Evolutionary conservation across 2,329 filamentous ascomycete species (phyloP), one percentile per base, ranked within the genome.

Genomic region (Claviceps capensis): DNA sequence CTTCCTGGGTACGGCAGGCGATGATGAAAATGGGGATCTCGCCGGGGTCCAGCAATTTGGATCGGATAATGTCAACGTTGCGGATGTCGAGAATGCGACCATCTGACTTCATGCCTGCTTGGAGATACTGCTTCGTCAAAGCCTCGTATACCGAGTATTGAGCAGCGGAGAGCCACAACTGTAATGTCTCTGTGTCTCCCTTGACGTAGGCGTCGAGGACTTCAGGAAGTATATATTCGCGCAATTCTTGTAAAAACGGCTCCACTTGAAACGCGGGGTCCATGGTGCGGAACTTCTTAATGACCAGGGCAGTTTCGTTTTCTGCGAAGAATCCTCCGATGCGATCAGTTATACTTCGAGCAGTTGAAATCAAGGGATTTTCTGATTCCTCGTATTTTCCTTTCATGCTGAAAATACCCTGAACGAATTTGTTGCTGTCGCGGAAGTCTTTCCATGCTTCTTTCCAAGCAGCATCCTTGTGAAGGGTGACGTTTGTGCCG

Each of bases 181-280:
- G 95, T 51, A 98, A 75, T 0, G 87, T 91, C 66, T 91, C 87
- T 11, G 85, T 78, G 61, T 98, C 93, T 46, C 90, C 93, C 75
- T 95, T 97, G 62, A 98, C 93, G 62, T 98, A 98, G 23, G 93
- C 93, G 65, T 98, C 93, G 17, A 98, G 78, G 2, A 97, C 93
- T 70, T 98, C 93, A 7, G 93, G 93, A 1, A 98, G 78, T 52
- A 98, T 97, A 69, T 97, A 98, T 70, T 97, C 91, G 67, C 93
- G 86, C 70, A 98, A 86, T 62, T 98, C 93, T 58, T 87, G 85
- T 49, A 97, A 72, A 75, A 97, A 98, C 0, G 89, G 86, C 69
- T 98, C 93, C 60, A 95, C 79, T 66, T 96, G 88, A 76, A 98
- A 98, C 58, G 77, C 79, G 5, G 93, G 91, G 61, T 98, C 93